Percentiles rank a stretch among this genome's conserved stretches.
These are phyloP conservation scores for Piper betle DNA, from an alignment of 164 flowering plant species.

Conservation along the genomic window DNA sequence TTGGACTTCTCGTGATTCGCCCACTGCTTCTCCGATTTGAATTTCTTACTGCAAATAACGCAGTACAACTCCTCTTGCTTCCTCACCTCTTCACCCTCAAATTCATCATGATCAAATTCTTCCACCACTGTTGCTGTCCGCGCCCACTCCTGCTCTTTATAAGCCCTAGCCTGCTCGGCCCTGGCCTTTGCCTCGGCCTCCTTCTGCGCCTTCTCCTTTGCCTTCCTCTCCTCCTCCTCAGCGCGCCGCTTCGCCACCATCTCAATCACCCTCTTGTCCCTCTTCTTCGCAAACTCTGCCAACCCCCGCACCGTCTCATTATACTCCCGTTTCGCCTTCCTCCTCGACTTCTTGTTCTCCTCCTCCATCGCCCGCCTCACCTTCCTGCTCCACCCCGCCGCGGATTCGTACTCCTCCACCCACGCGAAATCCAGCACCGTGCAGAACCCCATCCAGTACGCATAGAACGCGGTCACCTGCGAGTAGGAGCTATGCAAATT, in stretches of 20 bases:
- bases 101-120: constrained; percentile 23
- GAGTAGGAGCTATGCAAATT: too few relatives aligned
- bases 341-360: constrained; percentile 94
- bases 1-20: constrained; percentile 95
- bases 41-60: constrained; percentile 80
- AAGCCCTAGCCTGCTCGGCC: constrained; percentile 49
- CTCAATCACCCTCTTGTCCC: constrained; percentile 90
- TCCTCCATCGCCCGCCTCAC: constrained; percentile 82
- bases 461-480: too few relatives aligned
- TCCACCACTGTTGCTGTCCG: constrained; percentile 26
- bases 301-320: constrained; percentile 83
- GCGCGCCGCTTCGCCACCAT: constrained; percentile 54
- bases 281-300: constrained; percentile 88
- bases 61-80: constrained; percentile 55
- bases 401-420: constrained; percentile 64
- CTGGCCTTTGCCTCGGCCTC: constrained; percentile 49
- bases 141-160: constrained; percentile 86
- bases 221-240: constrained; percentile 59
- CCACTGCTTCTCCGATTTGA: constrained; percentile 97
- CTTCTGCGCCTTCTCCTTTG: constrained; percentile 47
- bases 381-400: constrained; percentile 48
- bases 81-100: constrained; percentile 14
- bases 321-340: constrained; percentile 76
- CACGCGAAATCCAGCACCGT: constrained; percentile 36
- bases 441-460: too few relatives aligned